phyloP scores from a whole-genome alignment of 495 filamentous ascomycete species.

The Xylaria scruposa region DNA sequence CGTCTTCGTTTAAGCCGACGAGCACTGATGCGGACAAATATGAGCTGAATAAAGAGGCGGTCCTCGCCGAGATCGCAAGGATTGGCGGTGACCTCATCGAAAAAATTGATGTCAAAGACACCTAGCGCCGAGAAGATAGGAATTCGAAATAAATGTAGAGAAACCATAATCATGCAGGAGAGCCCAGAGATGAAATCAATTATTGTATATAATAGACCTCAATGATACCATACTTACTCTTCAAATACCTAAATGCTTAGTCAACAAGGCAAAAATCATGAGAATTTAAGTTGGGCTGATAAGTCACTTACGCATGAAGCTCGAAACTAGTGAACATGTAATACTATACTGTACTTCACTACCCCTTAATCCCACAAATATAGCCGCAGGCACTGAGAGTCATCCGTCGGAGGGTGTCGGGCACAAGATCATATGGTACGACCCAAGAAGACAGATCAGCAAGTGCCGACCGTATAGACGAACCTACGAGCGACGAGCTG shows the following conservation, averaged over 20 bases:
- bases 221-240: neutral
- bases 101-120: conserved; percentile 52
- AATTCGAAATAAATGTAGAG: neutral
- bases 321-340: neutral
- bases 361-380: neutral
- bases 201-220: conserved; percentile 6
- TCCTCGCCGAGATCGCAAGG: conserved; percentile 80
- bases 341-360: neutral
- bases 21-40: conserved; percentile 45
- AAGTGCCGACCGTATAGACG: too few species aligned
- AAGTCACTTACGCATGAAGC: neutral
- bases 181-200: neutral
- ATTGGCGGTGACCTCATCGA: conserved; percentile 68
- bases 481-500: too few species aligned
- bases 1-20: conserved; percentile 68
- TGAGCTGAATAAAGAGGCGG: conserved; percentile 72
- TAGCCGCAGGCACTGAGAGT: neutral
- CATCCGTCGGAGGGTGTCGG: too few species aligned
- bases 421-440: too few species aligned
- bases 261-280: neutral
- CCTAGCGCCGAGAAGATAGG: neutral
- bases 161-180: too few species aligned
- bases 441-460: too few species aligned
- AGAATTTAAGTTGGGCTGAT: neutral
- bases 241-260: neutral